phyloP scores from a whole-genome alignment of 202 grass and related monocot species.

The Panicum virgatum region DNA sequence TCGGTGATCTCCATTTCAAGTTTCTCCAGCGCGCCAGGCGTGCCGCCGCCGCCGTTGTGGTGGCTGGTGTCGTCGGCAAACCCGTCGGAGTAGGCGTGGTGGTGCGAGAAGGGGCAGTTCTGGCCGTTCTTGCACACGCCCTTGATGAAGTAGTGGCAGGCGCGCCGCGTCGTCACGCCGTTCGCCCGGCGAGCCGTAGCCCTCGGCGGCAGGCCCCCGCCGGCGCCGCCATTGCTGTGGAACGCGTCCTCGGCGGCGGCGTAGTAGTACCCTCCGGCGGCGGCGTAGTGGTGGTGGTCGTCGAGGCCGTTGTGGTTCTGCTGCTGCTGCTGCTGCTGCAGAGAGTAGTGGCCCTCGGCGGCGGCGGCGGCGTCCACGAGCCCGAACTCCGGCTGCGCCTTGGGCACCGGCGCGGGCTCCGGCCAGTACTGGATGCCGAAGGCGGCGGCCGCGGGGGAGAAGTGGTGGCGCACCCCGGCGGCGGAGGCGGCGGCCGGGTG shows the following conservation, averaged over 20 bases:
- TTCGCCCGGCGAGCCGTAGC: background rate
- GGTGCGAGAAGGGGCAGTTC: slow-evolving; percentile 71
- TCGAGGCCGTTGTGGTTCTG: slow-evolving; percentile 30
- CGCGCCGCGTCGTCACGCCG: slow-evolving; percentile 27
- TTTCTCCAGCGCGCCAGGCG: slow-evolving; percentile 39
- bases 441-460: slow-evolving; percentile 18
- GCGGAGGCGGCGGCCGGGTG: background rate
- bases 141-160: slow-evolving; percentile 80
- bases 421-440: slow-evolving; percentile 52
- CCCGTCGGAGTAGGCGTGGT: slow-evolving; percentile 39
- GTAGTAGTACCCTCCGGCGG: slow-evolving; percentile 30
- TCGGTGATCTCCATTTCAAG: slow-evolving; percentile 82
- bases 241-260: background rate
- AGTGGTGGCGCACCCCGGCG: slow-evolving; percentile 15
- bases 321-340: slow-evolving; percentile 22
- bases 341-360: slow-evolving; percentile 18
- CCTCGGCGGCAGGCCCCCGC: slow-evolving; percentile 8
- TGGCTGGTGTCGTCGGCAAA: slow-evolving; percentile 23
- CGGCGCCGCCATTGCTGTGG: background rate
- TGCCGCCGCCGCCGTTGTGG: background rate
- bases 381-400: slow-evolving; percentile 10
- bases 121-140: slow-evolving; percentile 79
- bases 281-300: slow-evolving; percentile 23
- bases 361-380: background rate
- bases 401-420: slow-evolving; percentile 16